Evolutionary conservation across 2,329 filamentous ascomycete genomes (phyloP).

Genomic region (Chalaropsis thielavioides): DNA sequence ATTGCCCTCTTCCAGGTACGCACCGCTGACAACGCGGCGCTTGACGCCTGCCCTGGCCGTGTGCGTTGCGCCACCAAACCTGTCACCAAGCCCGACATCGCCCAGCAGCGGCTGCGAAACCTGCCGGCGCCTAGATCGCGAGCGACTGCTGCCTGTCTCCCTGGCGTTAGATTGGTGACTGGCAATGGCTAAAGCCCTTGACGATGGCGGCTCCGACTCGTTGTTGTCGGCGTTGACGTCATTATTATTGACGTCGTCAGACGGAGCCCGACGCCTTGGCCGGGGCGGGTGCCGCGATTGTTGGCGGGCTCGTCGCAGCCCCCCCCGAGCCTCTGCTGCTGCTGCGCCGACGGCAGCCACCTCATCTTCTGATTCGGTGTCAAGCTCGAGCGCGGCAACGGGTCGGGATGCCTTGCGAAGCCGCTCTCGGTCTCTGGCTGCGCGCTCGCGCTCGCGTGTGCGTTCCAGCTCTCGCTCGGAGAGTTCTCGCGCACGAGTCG

Average conservation of each 20-base stretch:
- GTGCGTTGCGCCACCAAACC: neutral
- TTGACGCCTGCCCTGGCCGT: slow-evolving; percentile 24
- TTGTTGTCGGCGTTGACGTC: neutral
- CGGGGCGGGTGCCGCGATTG: neutral
- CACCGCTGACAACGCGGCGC: slow-evolving; percentile 54
- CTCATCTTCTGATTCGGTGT: slow-evolving; percentile 13
- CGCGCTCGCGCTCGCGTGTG: slow-evolving; percentile 20
- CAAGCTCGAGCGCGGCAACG: slow-evolving; percentile 13
- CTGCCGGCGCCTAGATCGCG: slow-evolving; percentile 4
- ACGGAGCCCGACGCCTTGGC: neutral
- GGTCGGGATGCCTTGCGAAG: slow-evolving; percentile 11
- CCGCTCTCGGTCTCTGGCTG: slow-evolving; percentile 18
- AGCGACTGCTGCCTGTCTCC: neutral
- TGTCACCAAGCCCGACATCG: neutral
- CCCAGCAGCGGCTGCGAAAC: slow-evolving; percentile 13
- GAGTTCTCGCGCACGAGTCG: neutral
- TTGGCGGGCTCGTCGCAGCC: neutral
- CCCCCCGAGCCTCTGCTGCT: slow-evolving; percentile 5
- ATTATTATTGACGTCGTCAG: neutral
- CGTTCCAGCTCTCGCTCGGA: slow-evolving; percentile 19
- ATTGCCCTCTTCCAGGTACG: slow-evolving; percentile 53
- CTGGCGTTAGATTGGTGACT: neutral
- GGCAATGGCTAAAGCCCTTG: neutral
- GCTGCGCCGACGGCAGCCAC: neutral
- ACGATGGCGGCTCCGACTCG: neutral